phyloP scores from a whole-genome alignment of 2,329 filamentous ascomycete genomes.

The Fusarium armeniacum region DNA sequence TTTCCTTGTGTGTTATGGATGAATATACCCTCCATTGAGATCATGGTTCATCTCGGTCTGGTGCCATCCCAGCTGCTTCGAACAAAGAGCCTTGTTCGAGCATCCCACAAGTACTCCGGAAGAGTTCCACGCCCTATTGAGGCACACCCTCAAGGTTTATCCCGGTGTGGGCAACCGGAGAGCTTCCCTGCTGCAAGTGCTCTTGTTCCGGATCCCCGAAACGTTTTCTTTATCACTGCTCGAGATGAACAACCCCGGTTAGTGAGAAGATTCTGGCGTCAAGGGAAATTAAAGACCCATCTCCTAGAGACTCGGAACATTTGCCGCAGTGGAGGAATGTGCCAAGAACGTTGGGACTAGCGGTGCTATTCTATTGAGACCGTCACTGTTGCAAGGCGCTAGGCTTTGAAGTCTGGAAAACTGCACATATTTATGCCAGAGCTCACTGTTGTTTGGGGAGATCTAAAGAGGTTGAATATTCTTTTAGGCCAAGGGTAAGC shows the following conservation, averaged over 20 bases:
- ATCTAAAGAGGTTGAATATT: background rate
- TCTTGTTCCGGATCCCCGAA: slow-evolving; percentile 15
- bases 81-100: background rate
- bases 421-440: background rate
- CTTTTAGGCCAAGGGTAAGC: background rate
- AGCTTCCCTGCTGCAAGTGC: slow-evolving; percentile 32
- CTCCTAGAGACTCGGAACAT: background rate
- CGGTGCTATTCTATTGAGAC: background rate
- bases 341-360: slow-evolving; percentile 22
- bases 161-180: slow-evolving; percentile 18
- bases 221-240: slow-evolving; percentile 11
- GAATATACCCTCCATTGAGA: slow-evolving; percentile 4
- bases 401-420: background rate
- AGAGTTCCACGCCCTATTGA: background rate
- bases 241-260: slow-evolving; percentile 9
- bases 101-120: slow-evolving; percentile 15
- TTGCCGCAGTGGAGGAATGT: slow-evolving; percentile 19
- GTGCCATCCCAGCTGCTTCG: background rate
- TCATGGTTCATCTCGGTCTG: background rate
- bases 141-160: slow-evolving; percentile 17
- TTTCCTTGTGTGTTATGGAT: background rate
- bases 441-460: background rate
- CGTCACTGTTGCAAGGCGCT: background rate
- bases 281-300: slow-evolving; percentile 23
- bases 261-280: background rate